Conservation (phyloP, 768 basidiomycete species). For the Xerocomus spinulosus region DNA sequence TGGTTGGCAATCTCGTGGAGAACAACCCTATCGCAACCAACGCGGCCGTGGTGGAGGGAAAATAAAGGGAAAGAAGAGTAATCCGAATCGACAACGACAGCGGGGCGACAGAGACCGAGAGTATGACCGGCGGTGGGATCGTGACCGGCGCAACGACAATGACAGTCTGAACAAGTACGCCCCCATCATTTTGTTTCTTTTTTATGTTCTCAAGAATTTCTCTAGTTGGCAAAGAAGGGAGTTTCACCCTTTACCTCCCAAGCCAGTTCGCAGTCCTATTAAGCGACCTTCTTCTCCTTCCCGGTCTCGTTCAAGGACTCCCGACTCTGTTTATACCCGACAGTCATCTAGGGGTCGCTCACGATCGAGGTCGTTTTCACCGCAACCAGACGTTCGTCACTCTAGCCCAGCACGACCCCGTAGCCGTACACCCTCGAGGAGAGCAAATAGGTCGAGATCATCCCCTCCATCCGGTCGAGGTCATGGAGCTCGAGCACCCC, state of each 20-base stretch:
- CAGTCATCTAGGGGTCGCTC: slow-evolving; percentile 64
- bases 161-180: slow-evolving; percentile 73
- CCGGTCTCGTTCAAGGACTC: slow-evolving; percentile 50
- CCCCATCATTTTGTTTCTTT: slow-evolving; percentile 5
- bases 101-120: slow-evolving; percentile 27
- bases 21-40: slow-evolving; percentile 36
- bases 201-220: slow-evolving; percentile 6
- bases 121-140: slow-evolving; percentile 30
- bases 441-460: slow-evolving; percentile 36
- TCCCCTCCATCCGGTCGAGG: slow-evolving; percentile 43
- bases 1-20: slow-evolving; percentile 52
- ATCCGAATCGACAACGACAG: slow-evolving; percentile 31
- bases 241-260: slow-evolving; percentile 38
- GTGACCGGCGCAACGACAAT: slow-evolving; percentile 52
- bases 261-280: slow-evolving; percentile 31
- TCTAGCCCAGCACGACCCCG: slow-evolving; percentile 44
- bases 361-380: slow-evolving; percentile 56
- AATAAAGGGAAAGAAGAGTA: slow-evolving; percentile 35
- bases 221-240: slow-evolving; percentile 68
- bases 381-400: slow-evolving; percentile 51
- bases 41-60: slow-evolving; percentile 37
- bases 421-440: slow-evolving; percentile 49
- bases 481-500: slow-evolving; percentile 28
- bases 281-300: slow-evolving; percentile 44
- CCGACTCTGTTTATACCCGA: slow-evolving; percentile 61